Base-by-base conservation (phyloP, 2,329 filamentous ascomycete species). In the Pestalotiopsis sp. region DNA sequence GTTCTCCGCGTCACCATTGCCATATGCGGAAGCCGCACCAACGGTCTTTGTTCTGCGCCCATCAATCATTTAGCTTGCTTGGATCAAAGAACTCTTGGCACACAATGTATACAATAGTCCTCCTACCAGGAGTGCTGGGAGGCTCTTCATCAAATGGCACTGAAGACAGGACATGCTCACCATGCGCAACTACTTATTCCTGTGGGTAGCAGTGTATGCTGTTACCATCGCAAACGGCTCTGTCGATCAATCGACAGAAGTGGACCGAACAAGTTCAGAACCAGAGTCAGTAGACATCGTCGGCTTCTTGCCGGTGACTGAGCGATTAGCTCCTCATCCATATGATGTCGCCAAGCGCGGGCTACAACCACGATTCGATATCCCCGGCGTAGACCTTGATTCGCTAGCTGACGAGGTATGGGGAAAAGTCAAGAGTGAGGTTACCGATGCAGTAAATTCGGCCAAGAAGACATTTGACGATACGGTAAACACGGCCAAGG, bases 371-470 rank as follows among this genome's bases (percentile, higher is more conserved):
- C 57, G 57, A 14, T 41, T 62, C 13, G 59, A 62, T 20, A 36
- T 64, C 12, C 38, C 38, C 14, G 61, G 39, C 39, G 39, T 64
- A 17, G 61, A 64, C 38, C 20, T 64, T 52, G 61, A 64, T n/a
- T 25, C n/a, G 4, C 17, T 64, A 7, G n/a, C 39, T 11, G 20
- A 23, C 39, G 20, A 64, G 20, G 61, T 64, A 17, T 64, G 25
- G 38, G 61, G 39, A 38, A 64, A 64, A 20, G 61, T 49, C 38
- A 64, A 64, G 39, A 31, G 38, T 23, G 39, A 64, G 41, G n/a
- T 64, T 6, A n/a, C n/a, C 38, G 39, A 64, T 13, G 39, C 61
- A 1, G 41, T 38, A 4, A 39, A 45, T 52, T 20, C n/a, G 4
- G 36, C 39, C 20, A 64, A 52, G 20, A 52, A 49, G 36, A 23